Percentiles rank a stretch among this genome's conserved stretches.
These are phyloP conservation scores for Veloporphyrellus conicus DNA, from an alignment of 1,284 basidiomycete genomes.

Conservation along the genomic window DNA sequence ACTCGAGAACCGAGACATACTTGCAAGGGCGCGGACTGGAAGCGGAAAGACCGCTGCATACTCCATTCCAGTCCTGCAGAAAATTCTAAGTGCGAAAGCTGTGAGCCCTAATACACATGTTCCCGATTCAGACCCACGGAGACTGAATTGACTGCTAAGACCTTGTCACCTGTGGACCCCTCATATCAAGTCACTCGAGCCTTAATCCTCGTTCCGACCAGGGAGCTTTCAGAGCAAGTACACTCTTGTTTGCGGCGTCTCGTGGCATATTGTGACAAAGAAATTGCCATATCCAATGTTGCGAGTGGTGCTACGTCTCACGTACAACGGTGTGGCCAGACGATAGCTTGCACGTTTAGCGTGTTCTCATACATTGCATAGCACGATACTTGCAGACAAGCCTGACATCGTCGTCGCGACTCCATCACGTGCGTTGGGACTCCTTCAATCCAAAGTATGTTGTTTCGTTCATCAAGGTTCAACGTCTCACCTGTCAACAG, in stretches of 20 bases:
- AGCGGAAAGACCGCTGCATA: slow-evolving; percentile 98
- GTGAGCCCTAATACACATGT: slow-evolving; percentile 47
- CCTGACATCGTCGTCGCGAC: slow-evolving; percentile 93
- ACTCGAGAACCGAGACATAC: slow-evolving; percentile 86
- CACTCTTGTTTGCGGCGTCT: slow-evolving; percentile 66
- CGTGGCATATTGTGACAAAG: slow-evolving; percentile 72
- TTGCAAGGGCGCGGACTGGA: slow-evolving; percentile 91
- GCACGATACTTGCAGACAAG: slow-evolving; percentile 79
- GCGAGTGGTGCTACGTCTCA: slow-evolving; percentile 70
- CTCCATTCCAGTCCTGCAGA: slow-evolving; percentile 87
- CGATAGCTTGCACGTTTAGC: not conserved
- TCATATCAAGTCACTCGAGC: slow-evolving; percentile 65
- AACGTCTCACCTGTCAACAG: slow-evolving; percentile 36
- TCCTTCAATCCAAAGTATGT: slow-evolving; percentile 75
- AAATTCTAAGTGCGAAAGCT: slow-evolving; percentile 77
- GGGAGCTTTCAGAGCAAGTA: slow-evolving; percentile 92
- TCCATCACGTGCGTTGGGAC: slow-evolving; percentile 76
- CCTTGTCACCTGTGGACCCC: slow-evolving; percentile 41
- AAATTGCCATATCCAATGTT: slow-evolving; percentile 75
- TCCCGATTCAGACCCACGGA: slow-evolving; percentile 1
- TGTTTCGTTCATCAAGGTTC: not conserved
- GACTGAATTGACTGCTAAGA: slow-evolving; percentile 6
- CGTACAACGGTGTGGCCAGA: slow-evolving; percentile 61
- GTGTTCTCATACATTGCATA: slow-evolving; percentile 29
- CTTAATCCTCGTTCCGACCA: slow-evolving; percentile 89